These are phyloP conservation scores for Aspergillus indologenus DNA, from an alignment of 495 filamentous ascomycete genomes.

Conservation along the genomic window DNA sequence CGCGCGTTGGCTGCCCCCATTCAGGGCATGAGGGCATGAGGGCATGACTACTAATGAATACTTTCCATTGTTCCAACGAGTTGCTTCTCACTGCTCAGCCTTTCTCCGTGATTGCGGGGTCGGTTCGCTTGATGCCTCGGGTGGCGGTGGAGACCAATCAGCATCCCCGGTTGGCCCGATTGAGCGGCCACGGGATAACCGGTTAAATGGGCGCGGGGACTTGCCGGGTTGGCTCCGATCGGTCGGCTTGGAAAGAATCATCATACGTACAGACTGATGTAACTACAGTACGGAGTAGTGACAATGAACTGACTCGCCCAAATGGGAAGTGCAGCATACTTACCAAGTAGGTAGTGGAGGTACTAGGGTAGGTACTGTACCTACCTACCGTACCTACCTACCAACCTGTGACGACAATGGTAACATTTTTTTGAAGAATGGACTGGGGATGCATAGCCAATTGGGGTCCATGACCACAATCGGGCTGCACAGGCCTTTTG, in stretches of 20 bases:
- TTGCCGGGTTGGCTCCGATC: slow-evolving; percentile 20
- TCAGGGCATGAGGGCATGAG: background rate
- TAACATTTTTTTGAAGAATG: too few species aligned
- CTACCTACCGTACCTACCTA: too few species aligned
- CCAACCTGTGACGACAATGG: too few species aligned
- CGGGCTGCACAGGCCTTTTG: slow-evolving; percentile 3
- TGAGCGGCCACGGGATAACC: slow-evolving; percentile 24
- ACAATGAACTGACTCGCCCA: background rate
- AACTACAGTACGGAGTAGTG: background rate
- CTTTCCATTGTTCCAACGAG: background rate
- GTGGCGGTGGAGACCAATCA: slow-evolving; percentile 36
- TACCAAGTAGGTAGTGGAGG: too few species aligned
- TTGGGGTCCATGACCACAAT: background rate
- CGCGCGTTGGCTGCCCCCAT: background rate
- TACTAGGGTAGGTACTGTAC: too few species aligned
- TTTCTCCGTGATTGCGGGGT: slow-evolving; percentile 24
- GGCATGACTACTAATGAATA: background rate
- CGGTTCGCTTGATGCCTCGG: slow-evolving; percentile 32
- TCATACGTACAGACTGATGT: too few species aligned
- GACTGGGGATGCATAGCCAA: background rate
- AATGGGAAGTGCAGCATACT: background rate
- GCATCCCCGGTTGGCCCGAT: slow-evolving; percentile 14
- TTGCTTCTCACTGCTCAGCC: background rate
- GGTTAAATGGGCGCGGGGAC: slow-evolving; percentile 27
- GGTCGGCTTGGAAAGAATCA: slow-evolving; percentile 16